Conservation (phyloP, 163 green algal genomes). For the Scenedesmus sp. region DNA sequence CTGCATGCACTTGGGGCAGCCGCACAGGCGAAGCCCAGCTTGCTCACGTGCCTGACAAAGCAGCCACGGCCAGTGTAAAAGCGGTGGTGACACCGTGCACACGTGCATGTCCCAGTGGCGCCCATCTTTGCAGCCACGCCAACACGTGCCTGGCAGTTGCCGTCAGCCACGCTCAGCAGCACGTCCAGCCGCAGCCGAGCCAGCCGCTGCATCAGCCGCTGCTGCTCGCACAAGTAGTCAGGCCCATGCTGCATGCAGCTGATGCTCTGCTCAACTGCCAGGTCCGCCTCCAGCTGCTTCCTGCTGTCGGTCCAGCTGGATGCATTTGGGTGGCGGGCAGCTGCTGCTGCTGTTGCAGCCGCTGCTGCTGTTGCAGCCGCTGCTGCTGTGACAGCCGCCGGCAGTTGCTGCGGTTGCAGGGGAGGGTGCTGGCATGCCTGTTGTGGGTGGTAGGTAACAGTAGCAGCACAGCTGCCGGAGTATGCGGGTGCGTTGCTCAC, state of each 20-base stretch:
- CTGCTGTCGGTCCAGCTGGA: conserved; percentile 44
- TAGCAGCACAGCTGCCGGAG: neutral
- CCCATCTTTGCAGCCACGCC: neutral
- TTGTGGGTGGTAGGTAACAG: neutral
- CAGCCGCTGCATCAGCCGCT: conserved; percentile 38
- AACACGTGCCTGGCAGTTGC: conserved; percentile 76
- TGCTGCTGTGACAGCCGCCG: neutral
- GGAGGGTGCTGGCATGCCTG: neutral
- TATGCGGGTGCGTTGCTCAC: neutral
- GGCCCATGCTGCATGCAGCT: conserved; percentile 27
- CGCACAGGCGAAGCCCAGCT: no score
- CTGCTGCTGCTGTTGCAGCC: conserved; percentile 16
- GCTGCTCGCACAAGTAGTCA: conserved; percentile 22
- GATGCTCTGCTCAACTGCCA: conserved; percentile 32
- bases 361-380: conserved; percentile 15
- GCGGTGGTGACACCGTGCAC: no score
- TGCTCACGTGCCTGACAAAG: no score
- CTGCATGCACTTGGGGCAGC: no score
- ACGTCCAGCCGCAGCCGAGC: conserved; percentile 16
- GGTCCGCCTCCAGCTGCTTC: conserved; percentile 8
- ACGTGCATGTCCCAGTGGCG: no score
- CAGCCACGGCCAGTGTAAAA: no score
- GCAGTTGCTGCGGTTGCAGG: neutral
- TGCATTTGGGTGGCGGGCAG: neutral
- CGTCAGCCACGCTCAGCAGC: conserved; percentile 63